Evolutionary conservation across 148 eudicot species (phyloP), one percentile per base, ranked within the genome.

Genomic region (Silene uniflora): DNA sequence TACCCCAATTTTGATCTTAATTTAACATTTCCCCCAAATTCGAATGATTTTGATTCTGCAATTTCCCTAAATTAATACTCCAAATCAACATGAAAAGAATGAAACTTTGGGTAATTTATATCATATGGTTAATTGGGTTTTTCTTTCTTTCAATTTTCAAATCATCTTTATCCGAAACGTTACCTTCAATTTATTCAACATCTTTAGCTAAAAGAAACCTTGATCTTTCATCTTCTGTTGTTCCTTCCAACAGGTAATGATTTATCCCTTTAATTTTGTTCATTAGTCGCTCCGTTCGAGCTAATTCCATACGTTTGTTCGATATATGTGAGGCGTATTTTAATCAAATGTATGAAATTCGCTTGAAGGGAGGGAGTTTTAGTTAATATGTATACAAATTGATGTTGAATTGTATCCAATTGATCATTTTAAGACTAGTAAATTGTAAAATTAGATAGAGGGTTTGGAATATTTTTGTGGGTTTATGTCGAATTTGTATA

Each of bases 81-180:
- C n/a, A 70, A 22, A 49, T 46, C 10, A 70, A 44, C 32, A 77
- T 56, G 73, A 35, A 27, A 44, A 77, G 72, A 46, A 82, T 78
- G 58, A 82, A 79, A 39, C 61, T 22, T 0, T 35, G 78, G 75
- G 19, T 83, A 10, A 62, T 76, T 54, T 56, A 73, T 42, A 19
- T 60, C 1, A 5, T 76, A 35, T 83, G 80, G 80, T 22, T 83
- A 1, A 65, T 82, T 52, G 60, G 77, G 16, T 79, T 79, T 16
- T 75, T 76, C 61, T 79, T 83, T 25, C 35, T 83, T 69, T 61
- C 75, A 46, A 16, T 83, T 52, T 62, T 79, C 68, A 79, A 76
- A 73, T 47, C 78, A 8, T 66, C 82, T 3, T 7, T 59, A 29
- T 78, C 85, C 17, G 71, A 79, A 18, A 21, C 69, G 18, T 27